Evolutionary conservation across 768 basidiomycete genomes (phyloP), one percentile per base, ranked within the genome.

Genomic region (Mycena latifolia): DNA sequence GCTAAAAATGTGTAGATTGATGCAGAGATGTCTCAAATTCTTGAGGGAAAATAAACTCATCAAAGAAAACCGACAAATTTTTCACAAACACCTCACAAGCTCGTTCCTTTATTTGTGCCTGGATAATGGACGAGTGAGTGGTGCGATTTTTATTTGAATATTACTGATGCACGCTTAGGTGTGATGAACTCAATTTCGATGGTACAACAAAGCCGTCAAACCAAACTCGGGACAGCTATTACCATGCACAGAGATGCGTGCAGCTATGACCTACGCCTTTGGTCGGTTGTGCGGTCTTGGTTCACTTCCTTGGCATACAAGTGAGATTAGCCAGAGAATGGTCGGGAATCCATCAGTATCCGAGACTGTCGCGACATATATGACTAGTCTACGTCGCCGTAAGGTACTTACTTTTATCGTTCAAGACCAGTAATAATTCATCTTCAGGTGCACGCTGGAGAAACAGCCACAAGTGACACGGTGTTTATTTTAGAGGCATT

Each of bases 201-300:
- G 39, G 39, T 20, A 15, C 39, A 4, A 12, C 15, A 14, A 41
- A 41, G 39, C 39, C 39, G 15, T 5, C 39, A 4, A 41, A 5
- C 5, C 39, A 41, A 41, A 14, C 15, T 5, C 39, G 39, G 10
- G 18, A 41, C 18, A 41, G 39, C 18, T 45, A 45, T 14, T n/a
- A 22, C 12, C 15, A n/a, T n/a, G 43, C 43, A n/a, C 43, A 45
- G 22, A 45, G n/a, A 45, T 45, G 72, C 46, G 75, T 5, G 79
- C 77, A 3, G 69, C 72, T 7, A 74, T 75, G 61, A 77, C 74
- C 0, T 73, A 77, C 50, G 63, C 65, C 2, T 79, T 79, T 60
- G 71, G 74, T 2, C 69, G 69, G 33, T 33, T 72, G 11, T 50
- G 51, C 41, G 67, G 69, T 6, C 66, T 71, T 7, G 63, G 58